A percentile compares a stretch with the other conserved stretches of the same genome.
These are phyloP conservation scores for Iris macrosiphon DNA, from an alignment of 106 monocot genomes.

Conservation along the genomic window DNA sequence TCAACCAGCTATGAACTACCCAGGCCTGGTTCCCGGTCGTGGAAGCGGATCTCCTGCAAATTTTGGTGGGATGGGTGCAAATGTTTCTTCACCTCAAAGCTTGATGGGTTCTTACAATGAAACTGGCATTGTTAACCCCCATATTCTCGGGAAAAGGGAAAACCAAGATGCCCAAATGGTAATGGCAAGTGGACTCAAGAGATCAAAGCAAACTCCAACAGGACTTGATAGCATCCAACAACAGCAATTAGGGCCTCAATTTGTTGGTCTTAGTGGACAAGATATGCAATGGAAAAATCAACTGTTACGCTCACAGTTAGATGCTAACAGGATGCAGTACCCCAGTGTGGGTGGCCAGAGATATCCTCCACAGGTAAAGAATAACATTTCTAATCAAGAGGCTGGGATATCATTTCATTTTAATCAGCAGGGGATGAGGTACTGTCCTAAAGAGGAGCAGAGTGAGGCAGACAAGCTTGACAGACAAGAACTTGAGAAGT, in stretches of 20 bases:
- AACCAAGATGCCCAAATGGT: slow-evolving; percentile 38
- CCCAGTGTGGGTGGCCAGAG: slow-evolving; percentile 37
- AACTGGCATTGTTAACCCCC: slow-evolving; percentile 10
- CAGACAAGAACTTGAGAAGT: slow-evolving; percentile 31
- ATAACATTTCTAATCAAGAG: slow-evolving; percentile 42
- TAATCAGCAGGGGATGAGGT: slow-evolving; percentile 59
- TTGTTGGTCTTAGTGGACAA: slow-evolving; percentile 31
- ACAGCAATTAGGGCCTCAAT: slow-evolving; percentile 29
- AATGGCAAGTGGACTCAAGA: slow-evolving; percentile 26
- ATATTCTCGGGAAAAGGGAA: slow-evolving; percentile 46
- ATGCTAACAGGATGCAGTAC: slow-evolving; percentile 43
- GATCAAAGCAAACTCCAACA: slow-evolving; percentile 32
- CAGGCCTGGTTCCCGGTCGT: slow-evolving; percentile 29
- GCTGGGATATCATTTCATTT: slow-evolving; percentile 40
- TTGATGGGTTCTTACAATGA: slow-evolving; percentile 35
- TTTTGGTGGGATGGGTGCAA: slow-evolving; percentile 18
- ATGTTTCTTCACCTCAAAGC: slow-evolving; percentile 38
- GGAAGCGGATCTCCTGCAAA: slow-evolving; percentile 20
- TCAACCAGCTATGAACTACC: slow-evolving; percentile 28
- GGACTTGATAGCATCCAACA: slow-evolving; percentile 49
- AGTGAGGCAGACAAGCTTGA: slow-evolving; percentile 35
- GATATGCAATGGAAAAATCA: slow-evolving; percentile 71
- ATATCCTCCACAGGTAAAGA: slow-evolving; percentile 28
- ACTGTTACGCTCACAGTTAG: slow-evolving; percentile 40
- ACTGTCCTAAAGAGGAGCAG: slow-evolving; percentile 62